phyloP scores from a whole-genome alignment of 805 yeast species.

The Ascoidea tarda region DNA sequence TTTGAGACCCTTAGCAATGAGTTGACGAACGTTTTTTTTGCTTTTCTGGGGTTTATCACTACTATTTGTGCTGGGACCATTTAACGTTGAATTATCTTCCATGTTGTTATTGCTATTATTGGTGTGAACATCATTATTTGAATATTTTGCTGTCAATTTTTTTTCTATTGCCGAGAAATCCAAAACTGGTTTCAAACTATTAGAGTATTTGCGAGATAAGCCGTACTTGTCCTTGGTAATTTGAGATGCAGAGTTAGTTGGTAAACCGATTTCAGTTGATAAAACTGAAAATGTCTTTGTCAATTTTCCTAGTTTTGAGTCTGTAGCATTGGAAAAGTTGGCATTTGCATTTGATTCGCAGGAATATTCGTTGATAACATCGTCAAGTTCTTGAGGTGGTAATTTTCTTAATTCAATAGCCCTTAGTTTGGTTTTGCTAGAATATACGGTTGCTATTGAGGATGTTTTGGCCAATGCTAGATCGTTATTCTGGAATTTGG shows the following conservation, averaged over 20 bases:
- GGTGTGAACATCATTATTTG: neutral
- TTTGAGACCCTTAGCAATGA: constrained; percentile 16
- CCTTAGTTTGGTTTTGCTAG: constrained; percentile 2
- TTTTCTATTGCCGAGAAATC: neutral
- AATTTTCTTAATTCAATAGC: constrained; percentile 10
- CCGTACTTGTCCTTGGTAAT: neutral
- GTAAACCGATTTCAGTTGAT: constrained; percentile 17
- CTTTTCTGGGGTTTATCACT: neutral
- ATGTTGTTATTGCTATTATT: constrained; percentile 15
- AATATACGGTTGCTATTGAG: neutral
- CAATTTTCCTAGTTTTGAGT: neutral
- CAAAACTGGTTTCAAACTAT: neutral
- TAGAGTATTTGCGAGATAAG: too few relatives aligned
- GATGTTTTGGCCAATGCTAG: neutral
- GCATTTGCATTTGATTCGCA: neutral
- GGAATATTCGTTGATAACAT: constrained; percentile 28
- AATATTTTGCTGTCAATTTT: neutral
- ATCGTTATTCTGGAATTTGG: neutral
- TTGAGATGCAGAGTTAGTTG: neutral
- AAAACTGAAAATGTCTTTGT: constrained; percentile 13
- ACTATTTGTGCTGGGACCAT: constrained; percentile 16
- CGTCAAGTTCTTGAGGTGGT: constrained; percentile 28
- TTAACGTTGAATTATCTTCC: constrained; percentile 19
- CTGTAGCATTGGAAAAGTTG: neutral
- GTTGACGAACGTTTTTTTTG: constrained; percentile 15